phyloP scores from a whole-genome alignment of 2,329 filamentous ascomycete genomes.

The Phaeosphaeria sp. region DNA sequence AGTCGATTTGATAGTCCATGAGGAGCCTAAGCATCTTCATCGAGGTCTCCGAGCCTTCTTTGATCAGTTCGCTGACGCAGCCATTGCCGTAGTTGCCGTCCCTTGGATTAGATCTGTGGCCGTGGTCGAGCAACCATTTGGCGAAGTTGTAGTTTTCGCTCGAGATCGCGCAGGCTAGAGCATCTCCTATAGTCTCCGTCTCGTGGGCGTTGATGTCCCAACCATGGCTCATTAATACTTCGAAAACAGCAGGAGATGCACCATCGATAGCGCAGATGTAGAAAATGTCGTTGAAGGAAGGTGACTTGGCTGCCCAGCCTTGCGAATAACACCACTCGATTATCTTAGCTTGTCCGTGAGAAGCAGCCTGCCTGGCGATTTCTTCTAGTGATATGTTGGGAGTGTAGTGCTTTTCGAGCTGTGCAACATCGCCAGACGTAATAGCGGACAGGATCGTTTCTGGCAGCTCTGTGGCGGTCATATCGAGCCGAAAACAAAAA shows the following conservation, averaged over 20 bases:
- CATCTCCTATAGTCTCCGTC: not conserved
- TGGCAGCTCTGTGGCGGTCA: not conserved
- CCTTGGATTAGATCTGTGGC: not conserved
- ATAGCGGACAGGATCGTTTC: not conserved
- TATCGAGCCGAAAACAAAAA: too few species aligned
- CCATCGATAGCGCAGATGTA: not conserved
- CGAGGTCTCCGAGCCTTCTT: not conserved
- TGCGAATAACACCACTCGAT: slow-evolving; percentile 1
- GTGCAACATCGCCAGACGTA: not conserved
- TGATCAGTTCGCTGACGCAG: not conserved
- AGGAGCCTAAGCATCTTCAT: not conserved
- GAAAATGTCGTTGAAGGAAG: not conserved
- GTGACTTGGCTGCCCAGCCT: not conserved
- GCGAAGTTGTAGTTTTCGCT: not conserved
- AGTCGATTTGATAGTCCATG: not conserved
- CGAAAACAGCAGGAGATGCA: not conserved
- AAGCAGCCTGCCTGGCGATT: not conserved
- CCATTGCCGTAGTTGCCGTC: not conserved
- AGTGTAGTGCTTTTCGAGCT: not conserved
- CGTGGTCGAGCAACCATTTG: not conserved
- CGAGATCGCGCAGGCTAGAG: not conserved
- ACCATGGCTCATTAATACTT: not conserved
- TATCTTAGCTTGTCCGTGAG: not conserved
- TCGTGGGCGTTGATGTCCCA: slow-evolving; percentile 1
- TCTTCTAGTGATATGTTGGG: not conserved